Base-by-base conservation (phyloP, 2,329 filamentous ascomycete species). In the Xylaria sp. region DNA sequence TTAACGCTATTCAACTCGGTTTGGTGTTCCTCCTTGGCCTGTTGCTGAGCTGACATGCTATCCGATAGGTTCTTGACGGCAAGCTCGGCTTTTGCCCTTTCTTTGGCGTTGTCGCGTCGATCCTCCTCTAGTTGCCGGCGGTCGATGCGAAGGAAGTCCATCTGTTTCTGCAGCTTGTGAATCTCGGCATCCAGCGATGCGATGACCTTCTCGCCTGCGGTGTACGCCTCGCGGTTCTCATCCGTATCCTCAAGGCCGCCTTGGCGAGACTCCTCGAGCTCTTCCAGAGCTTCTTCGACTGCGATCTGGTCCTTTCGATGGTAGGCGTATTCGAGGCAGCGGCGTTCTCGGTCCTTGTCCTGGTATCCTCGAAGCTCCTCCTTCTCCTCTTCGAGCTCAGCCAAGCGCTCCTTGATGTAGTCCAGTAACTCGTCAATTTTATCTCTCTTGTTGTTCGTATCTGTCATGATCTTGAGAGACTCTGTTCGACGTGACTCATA, bases 341-440 rank as follows among this genome's bases (percentile, higher is more conserved):
- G 83, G 60, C 92, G 86, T 74, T 99, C 92, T 59, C 90, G 87
- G 69, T 99, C 94, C 73, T 95, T 96, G 62, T 96, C 92, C 74
- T 97, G 94, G 72, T 92, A 99, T 6, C 88, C 92, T 51, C 92
- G 86, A 46, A 99, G 80, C 74, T 99, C 95, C 70, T 97, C 92
- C 74, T 97, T 97, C 75, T 99, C 94, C 72, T 96, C 92, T 74
- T 99, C 94, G 0, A 99, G 80, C 74, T 99, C 94, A 46, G 80
- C 82, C 57, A 99, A 80, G 56, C 94, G 87, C 69, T 95, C 91
- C 69, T 94, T 92, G 75, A 99, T 97, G 70, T 94, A 95, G 56
- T 89, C 86, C 10, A 99, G 83, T 10, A 95, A 80, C 71, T 96
- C 92, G 71, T 99, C 94, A 62, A 97, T 97, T 76, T 97, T 97